phyloP scores from a whole-genome alignment of 1,284 basidiomycete genomes.

The Microstroma glucosiphilum region DNA sequence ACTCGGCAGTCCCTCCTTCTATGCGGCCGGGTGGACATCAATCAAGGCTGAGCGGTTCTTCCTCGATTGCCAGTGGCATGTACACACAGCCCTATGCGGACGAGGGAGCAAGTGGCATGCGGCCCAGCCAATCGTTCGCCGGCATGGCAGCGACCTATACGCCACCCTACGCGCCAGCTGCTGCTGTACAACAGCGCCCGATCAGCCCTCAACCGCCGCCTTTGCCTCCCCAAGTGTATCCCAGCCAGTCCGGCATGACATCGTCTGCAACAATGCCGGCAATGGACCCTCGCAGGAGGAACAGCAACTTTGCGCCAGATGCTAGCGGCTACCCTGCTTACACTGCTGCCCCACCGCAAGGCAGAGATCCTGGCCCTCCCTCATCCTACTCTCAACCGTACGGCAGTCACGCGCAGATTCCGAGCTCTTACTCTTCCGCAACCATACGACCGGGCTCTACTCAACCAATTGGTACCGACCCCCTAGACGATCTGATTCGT shows the following conservation, averaged over 20 bases:
- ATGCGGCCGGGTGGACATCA: slow-evolving; percentile 24
- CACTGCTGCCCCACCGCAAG: not conserved
- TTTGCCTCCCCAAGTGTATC: slow-evolving; percentile 5
- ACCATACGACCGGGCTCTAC: slow-evolving; percentile 7
- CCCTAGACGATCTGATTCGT: slow-evolving; percentile 10
- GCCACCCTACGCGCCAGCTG: slow-evolving; percentile 38
- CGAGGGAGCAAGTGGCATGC: slow-evolving; percentile 30
- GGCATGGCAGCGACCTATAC: slow-evolving; percentile 35
- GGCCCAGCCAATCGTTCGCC: slow-evolving; percentile 41
- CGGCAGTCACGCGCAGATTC: not conserved
- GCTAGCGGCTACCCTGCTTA: not conserved
- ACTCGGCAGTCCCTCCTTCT: slow-evolving; percentile 32
- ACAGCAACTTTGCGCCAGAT: not conserved
- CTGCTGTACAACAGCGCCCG: slow-evolving; percentile 21
- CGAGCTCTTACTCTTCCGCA: slow-evolving; percentile 3
- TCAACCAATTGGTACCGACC: not conserved
- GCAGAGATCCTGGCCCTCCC: not conserved
- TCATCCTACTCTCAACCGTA: not conserved
- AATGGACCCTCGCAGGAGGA: slow-evolving; percentile 9
- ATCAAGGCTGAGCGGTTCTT: slow-evolving; percentile 12
- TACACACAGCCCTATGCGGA: slow-evolving; percentile 20
- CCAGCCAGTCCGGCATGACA: slow-evolving; percentile 1
- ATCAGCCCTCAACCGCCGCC: slow-evolving; percentile 29
- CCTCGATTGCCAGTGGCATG: slow-evolving; percentile 7
- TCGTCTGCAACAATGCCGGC: not conserved